Evolutionary conservation across 2,329 filamentous ascomycete genomes (phyloP).

Genomic region (Cladophialophora chaetospira): DNA sequence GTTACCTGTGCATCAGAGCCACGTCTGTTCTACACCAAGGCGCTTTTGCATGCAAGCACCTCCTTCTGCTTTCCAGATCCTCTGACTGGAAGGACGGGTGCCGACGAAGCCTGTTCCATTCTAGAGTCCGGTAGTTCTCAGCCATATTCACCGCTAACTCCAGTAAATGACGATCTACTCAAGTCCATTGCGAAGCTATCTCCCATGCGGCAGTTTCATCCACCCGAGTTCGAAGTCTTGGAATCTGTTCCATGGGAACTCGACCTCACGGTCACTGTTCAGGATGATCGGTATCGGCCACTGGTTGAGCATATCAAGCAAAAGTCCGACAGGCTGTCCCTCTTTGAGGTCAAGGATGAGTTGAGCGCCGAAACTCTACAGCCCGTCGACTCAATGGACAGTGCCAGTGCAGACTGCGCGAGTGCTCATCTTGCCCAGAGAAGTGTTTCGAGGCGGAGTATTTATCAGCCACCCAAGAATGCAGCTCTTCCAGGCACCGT

Average conservation of each 20-base stretch:
- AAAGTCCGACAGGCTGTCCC: constrained; percentile 42
- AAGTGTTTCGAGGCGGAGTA: not conserved
- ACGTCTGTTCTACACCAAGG: constrained; percentile 57
- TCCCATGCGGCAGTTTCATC: constrained; percentile 12
- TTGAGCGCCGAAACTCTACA: constrained; percentile 11
- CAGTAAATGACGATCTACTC: constrained; percentile 34
- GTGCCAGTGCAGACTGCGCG: not conserved
- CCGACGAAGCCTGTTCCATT: constrained; percentile 37
- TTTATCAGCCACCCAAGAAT: constrained; percentile 9
- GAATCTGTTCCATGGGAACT: constrained; percentile 50
- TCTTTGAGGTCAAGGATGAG: constrained; percentile 41
- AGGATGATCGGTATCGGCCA: constrained; percentile 40
- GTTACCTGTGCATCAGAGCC: constrained; percentile 62
- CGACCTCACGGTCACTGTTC: constrained; percentile 45
- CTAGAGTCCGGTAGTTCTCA: constrained; percentile 24
- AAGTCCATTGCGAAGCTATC: constrained; percentile 26
- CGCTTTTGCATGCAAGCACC: constrained; percentile 62
- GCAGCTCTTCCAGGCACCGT: not conserved
- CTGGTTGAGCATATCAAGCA: constrained; percentile 31
- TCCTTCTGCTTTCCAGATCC: constrained; percentile 50
- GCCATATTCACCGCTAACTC: constrained; percentile 2
- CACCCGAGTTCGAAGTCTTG: constrained; percentile 43
- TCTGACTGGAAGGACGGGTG: constrained; percentile 38
- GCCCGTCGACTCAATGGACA: not conserved
- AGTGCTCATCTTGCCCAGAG: constrained; percentile 2